Base-by-base conservation (phyloP, 192 early-diverging fungal species). In the Piromyces finnis region DNA sequence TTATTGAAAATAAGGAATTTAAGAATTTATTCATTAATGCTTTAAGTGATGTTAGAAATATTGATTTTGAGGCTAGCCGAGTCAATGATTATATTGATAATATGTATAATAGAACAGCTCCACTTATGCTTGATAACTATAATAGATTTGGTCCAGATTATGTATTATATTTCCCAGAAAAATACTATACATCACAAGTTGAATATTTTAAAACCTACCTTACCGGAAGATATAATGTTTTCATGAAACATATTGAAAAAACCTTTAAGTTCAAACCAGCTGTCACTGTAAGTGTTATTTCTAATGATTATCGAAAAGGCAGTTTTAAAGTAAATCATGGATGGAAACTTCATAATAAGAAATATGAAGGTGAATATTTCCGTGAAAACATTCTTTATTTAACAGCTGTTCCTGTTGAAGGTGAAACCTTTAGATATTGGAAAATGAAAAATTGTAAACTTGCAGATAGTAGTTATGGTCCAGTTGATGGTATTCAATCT, bases 81-180 rank as follows among this genome's bases (percentile, higher is more conserved):
- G 51, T 68, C 2, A 26, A n/a, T n/a, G 0, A 1, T n/a, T 4
- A 11, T 9, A 17, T 68, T n/a, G 51, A 68, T n/a, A 27, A n/a
- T 26, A n/a, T n/a, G 3, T 1, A n/a, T 9, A n/a, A n/a, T 22
- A 27, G 0, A 26, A 0, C n/a, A n/a, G 5, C 0, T 22, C 22
- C 5, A 26, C 0, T 68, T 0, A 68, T 68, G 26, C 5, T 1
- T 0, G 51, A 68, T 9, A 7, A 68, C 22, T n/a, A 26, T 18
- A 9, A 11, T 11, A 22, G 51, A n/a, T n/a, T n/a, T n/a, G 51
- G 51, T n/a, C 2, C 16, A 7, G 51, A n/a, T n/a, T n/a, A 27
- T 11, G 51, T n/a, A 27, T 68, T 22, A 26, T 7, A n/a, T 22
- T 22, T 4, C 9, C 26, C 22, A 68, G 9, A 5, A 22, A 32